phyloP scores from a whole-genome alignment of 73 alveolate species.

The Paraurostyla sp. region DNA sequence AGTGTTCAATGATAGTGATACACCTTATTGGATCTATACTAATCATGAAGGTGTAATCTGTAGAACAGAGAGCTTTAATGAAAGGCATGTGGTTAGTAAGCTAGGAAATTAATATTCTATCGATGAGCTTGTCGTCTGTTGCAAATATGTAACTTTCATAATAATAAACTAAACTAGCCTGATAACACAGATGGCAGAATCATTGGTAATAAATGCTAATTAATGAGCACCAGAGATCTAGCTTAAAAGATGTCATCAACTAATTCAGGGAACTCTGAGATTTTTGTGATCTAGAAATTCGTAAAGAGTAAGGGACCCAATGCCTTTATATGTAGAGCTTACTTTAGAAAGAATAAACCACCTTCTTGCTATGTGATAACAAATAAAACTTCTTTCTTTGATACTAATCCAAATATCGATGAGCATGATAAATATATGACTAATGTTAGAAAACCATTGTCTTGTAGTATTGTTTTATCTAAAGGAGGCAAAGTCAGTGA shows the following conservation, averaged over 20 bases:
- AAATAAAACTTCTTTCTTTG: constrained; percentile 78
- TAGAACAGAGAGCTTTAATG: constrained; percentile 90
- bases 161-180: constrained; percentile 37
- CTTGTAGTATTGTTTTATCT: constrained; percentile 88
- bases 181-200: constrained; percentile 65
- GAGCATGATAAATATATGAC: constrained; percentile 91
- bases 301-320: constrained; percentile 97
- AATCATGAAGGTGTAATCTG: constrained; percentile 94
- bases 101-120: constrained; percentile 80
- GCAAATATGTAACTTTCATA: constrained; percentile 50
- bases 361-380: constrained; percentile 90
- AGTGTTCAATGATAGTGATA: constrained; percentile 93
- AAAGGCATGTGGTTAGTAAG: constrained; percentile 78
- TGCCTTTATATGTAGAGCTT: constrained; percentile 94
- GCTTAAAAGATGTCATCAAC: constrained; percentile 63
- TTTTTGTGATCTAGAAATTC: constrained; percentile 90
- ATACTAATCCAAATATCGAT: constrained; percentile 79
- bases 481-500: constrained; percentile 93
- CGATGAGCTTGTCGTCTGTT: constrained; percentile 82
- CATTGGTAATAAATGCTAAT: constrained; percentile 70
- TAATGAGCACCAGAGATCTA: constrained; percentile 76
- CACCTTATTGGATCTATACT: constrained; percentile 95
- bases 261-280: constrained; percentile 61
- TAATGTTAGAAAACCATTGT: constrained; percentile 79
- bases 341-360: constrained; percentile 89